Evolutionary conservation across 768 basidiomycete genomes (phyloP), one percentile per base, ranked within the genome.

Genomic region (Lepiota brunneoincarnata): DNA sequence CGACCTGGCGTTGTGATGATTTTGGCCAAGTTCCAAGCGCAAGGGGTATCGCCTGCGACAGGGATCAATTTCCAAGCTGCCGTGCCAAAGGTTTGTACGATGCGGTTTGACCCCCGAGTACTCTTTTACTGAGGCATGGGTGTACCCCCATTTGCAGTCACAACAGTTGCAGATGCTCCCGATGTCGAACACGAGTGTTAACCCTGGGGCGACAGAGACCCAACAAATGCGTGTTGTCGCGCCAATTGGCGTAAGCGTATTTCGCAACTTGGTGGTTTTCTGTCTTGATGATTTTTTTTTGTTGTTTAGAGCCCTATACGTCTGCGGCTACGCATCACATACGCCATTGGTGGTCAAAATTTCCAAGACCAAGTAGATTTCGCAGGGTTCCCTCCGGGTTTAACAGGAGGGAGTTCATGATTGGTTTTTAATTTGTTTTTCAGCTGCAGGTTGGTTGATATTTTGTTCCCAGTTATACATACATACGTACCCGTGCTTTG

Each of bases 81-180:
- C 6, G 96, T 99, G 6, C 96, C 96, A 3, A 96, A 93, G 81
- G 94, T 93, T 56, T 23, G 54, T 51, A 31, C 23, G 15, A 35
- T n/a, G n/a, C n/a, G 39, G 38, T 42, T 55, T 50, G 17, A 7
- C n/a, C 6, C 10, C 31, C 31, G 7, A 31, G 11, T 31, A 31
- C 24, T 21, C 52, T 6, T 23, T 26, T 10, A 15, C 55, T 15
- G 23, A 9, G 51, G 24, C 60, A 14, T 49, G 54, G 11, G 43
- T 20, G 44, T 36, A 24, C 35, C 24, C 15, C 36, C 44, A 28
- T 53, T 42, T 53, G 2, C 64, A 98, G 93, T 91, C 94, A 0
- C 95, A 97, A 71, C 94, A 97, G 67, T 69, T 99, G 52, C 95
- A 98, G 68, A 99, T 99, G 96, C 77, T 93, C 54, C 93, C 96